Base-by-base conservation (phyloP, 345 rosid genomes). In the Camelina hispida region DNA sequence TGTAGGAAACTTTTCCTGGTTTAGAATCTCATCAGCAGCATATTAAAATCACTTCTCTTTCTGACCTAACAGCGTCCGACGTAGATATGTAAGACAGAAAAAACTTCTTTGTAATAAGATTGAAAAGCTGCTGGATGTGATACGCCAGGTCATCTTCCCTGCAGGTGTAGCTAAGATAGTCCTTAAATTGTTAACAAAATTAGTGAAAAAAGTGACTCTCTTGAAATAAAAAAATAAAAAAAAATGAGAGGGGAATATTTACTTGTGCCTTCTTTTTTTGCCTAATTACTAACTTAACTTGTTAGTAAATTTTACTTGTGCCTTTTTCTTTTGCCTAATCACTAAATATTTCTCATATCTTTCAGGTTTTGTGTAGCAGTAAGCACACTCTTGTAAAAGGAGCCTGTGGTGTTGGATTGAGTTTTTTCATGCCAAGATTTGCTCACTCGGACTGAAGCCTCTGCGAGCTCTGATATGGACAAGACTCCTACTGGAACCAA, bases 361-460 rank as follows among this genome's bases (percentile, higher is more conserved):
- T 72, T 73, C 83, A 91, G 98, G 97, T 94, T 78, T 86, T 94
- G 79, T 78, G 85, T 85, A 68, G 77, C 68, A 89, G 96, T 82
- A 91, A 83, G 83, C 91, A 90, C 81, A 76, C 80, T 72, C 89
- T 91, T 66, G 95, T 91, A 58, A 94, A 84, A 85, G 97, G 98
- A 79, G 93, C 97, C 28, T 94, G 95, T 79, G 98, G 90, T 42
- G 71, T 94, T 84, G 94, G 97, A 81, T 84, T 91, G 79, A 97
- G 97, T 32, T 86, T 28, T 87, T 78, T 78, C 91, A 77, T 86
- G 95, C 82, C 90, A 94, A 84, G 91, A 84, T 73, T 89, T 91
- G 70, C 87, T 87, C 62, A 81, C 86, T 32, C 74, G 89, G 75
- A 79, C 69, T 62, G 86, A 81, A 74, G 68, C 83, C 74, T 66